Base-by-base conservation (phyloP, 768 basidiomycete genomes). In the Termitomyces sp. region DNA sequence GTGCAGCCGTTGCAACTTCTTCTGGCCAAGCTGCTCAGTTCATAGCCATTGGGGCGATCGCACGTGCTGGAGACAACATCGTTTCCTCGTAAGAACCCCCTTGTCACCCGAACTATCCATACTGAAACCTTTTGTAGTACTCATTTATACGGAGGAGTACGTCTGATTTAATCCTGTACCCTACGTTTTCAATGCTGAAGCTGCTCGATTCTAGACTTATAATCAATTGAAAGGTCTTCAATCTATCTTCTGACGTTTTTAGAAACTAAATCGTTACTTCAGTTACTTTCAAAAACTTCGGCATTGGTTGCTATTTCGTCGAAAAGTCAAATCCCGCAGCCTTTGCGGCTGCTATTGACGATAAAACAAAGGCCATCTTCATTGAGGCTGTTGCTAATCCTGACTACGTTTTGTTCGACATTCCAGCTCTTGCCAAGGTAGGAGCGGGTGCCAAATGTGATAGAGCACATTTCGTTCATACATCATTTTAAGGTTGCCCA, bases 381-480 rank as follows among this genome's bases (percentile, higher is more conserved):
- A 76, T 91, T 7, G 90, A 91, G 70, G 83, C 75, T 53, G 89
- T 93, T 41, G 85, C 85, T n/a, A 92, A 92, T 65, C 89, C 90
- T 0, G 85, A 85, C 63, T 89, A 83, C 63, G 74, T 77, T 51
- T 75, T 93, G 52, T 75, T 76, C n/a, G 81, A 84, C 40, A 79
- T 91, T 18, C 77, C 86, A 2, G 85, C 79, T 27, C 71, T 93
- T 35, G 83, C 89, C 20, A 83, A 87, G 76, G 85, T 84, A 56
- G 22, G 52, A 46, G 9, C n/a, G 35, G n/a, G 48, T 23, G 18
- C 5, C 40, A 31, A 54, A 16, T 16, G 20, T 31, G 44, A 11
- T 50, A 27, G 29, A 35, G 49, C 22, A 18, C n/a, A 48, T 13
- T 16, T 50, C 25, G 38, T 15, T 41, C 22, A 25, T 33, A 31